phyloP scores from a whole-genome alignment of 2,329 filamentous ascomycete species.

The Teratosphaeria nubilosa region DNA sequence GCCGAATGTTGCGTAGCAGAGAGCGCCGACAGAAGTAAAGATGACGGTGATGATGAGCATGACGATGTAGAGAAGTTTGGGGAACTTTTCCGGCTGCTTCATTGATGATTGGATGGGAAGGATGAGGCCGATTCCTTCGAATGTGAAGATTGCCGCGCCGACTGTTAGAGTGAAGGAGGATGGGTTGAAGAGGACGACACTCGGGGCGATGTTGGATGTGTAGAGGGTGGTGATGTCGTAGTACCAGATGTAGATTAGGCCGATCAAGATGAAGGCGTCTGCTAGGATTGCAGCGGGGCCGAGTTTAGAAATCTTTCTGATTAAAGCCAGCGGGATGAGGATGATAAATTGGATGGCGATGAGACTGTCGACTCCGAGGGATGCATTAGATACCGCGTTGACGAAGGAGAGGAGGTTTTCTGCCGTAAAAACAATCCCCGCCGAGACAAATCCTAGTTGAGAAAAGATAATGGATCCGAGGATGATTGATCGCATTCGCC shows the following conservation, averaged over 20 bases:
- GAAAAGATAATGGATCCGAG: slow-evolving; percentile 62
- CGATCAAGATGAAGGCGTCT: slow-evolving; percentile 62
- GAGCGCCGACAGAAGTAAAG: slow-evolving; percentile 60
- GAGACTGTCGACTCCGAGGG: slow-evolving; percentile 47
- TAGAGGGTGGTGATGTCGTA: slow-evolving; percentile 54
- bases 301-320: slow-evolving; percentile 66
- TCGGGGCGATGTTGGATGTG: slow-evolving; percentile 46
- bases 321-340: slow-evolving; percentile 57
- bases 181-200: slow-evolving; percentile 61
- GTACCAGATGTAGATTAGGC: slow-evolving; percentile 62
- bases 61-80: slow-evolving; percentile 53
- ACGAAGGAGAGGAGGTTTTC: slow-evolving; percentile 63
- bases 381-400: slow-evolving; percentile 46
- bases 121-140: slow-evolving; percentile 68
- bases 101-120: slow-evolving; percentile 68
- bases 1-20: slow-evolving; percentile 67
- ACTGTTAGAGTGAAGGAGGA: slow-evolving; percentile 59
- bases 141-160: slow-evolving; percentile 66
- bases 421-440: slow-evolving; percentile 66
- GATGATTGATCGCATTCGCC: slow-evolving; percentile 54
- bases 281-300: slow-evolving; percentile 59
- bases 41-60: slow-evolving; percentile 65
- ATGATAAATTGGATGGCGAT: slow-evolving; percentile 57
- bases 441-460: slow-evolving; percentile 68
- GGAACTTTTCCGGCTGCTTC: slow-evolving; percentile 59